phyloP scores from a whole-genome alignment of 2,329 filamentous ascomycete species.

The Epichloe aotearoae region DNA sequence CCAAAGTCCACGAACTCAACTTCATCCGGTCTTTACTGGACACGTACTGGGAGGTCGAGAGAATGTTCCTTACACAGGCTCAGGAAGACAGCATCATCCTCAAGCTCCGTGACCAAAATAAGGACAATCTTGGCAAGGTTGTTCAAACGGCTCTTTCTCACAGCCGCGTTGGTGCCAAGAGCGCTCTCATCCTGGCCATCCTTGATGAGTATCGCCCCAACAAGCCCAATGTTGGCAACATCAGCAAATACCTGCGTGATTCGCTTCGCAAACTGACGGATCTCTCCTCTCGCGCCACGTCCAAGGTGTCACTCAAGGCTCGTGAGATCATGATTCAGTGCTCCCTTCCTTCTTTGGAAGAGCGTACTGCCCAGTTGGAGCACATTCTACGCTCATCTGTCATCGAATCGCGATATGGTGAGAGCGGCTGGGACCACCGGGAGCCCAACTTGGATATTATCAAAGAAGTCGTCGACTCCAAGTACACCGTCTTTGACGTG shows the following conservation, averaged over 20 bases:
- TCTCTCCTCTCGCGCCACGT: constrained; percentile 63
- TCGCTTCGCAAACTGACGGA: constrained; percentile 79
- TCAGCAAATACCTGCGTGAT: constrained; percentile 75
- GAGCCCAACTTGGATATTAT: constrained; percentile 82
- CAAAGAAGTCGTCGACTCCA: constrained; percentile 96
- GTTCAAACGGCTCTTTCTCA: constrained; percentile 87
- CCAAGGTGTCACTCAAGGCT: constrained; percentile 94
- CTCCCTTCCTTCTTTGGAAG: constrained; percentile 87
- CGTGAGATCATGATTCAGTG: constrained; percentile 96
- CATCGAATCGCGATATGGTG: constrained; percentile 91
- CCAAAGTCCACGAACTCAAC: constrained; percentile 79
- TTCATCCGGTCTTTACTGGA: constrained; percentile 71
- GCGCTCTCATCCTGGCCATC: constrained; percentile 81
- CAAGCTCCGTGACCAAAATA: constrained; percentile 89
- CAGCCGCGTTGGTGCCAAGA: constrained; percentile 85
- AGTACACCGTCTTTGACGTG: constrained; percentile 97
- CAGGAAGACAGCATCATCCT: constrained; percentile 92
- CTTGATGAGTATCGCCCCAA: constrained; percentile 92
- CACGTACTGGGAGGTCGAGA: constrained; percentile 72
- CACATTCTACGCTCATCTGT: constrained; percentile 94
- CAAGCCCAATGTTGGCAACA: constrained; percentile 77
- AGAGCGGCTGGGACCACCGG: constrained; percentile 92
- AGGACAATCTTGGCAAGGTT: constrained; percentile 76
- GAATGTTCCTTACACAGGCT: constrained; percentile 72
- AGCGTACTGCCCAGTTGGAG: constrained; percentile 93